phyloP scores from a whole-genome alignment of 2,329 filamentous ascomycete species.

The Akanthomyces muscarius region DNA sequence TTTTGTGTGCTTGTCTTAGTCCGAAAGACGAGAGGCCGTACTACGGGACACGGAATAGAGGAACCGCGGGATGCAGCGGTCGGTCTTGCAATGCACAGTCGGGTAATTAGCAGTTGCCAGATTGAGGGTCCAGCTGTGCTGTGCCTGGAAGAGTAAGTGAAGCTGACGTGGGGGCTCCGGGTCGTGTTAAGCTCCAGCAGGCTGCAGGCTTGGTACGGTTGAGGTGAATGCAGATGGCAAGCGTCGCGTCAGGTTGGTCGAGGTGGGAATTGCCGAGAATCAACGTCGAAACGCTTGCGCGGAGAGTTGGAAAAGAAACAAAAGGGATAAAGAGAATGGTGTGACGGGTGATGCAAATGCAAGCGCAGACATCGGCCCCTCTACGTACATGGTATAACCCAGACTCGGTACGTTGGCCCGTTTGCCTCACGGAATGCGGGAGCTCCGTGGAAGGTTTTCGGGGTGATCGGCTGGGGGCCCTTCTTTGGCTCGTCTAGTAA shows the following conservation, averaged over 20 bases:
- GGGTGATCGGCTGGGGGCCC: conserved; percentile 18
- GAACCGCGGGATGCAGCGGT: conserved; percentile 4
- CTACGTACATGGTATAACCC: conserved; percentile 10
- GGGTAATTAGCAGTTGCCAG: background rate
- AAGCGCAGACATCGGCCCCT: conserved; percentile 13
- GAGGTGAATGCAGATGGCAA: background rate
- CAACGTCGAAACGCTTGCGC: background rate
- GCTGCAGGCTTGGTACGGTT: background rate
- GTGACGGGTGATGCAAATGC: conserved; percentile 13
- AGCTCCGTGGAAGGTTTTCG: conserved; percentile 18
- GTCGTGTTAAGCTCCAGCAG: conserved; percentile 4
- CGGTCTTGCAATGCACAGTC: background rate
- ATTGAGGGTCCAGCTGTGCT: background rate
- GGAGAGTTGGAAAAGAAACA: background rate
- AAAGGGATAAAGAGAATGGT: background rate
- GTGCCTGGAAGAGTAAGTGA: background rate
- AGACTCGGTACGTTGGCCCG: conserved; percentile 17
- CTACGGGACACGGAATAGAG: conserved; percentile 3
- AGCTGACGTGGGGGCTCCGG: conserved; percentile 4
- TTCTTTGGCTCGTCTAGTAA: conserved; percentile 15
- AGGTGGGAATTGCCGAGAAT: background rate
- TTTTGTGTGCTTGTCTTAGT: background rate
- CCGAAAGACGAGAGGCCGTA: background rate
- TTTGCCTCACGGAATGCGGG: conserved; percentile 17
- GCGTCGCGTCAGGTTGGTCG: background rate